Base-by-base conservation (phyloP, 1,139 yeast species). In the Spencermartinsiella ligniputridi region DNA sequence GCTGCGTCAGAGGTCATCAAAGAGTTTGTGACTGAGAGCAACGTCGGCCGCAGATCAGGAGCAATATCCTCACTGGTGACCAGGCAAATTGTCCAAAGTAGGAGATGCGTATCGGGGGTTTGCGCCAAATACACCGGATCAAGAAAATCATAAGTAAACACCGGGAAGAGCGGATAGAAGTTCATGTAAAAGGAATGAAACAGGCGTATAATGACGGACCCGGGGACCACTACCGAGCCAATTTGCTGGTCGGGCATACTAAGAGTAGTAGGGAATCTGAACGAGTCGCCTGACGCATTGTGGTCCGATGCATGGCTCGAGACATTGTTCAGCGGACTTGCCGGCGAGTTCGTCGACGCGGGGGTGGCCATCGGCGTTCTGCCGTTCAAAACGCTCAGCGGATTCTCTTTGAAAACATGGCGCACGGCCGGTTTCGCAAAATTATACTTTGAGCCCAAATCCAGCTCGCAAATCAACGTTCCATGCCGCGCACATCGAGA, bases 401-500 rank as follows among this genome's bases (percentile, higher is more conserved):
- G 32, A 27, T 15, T n/a, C 15, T 27, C 32, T n/a, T n/a, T 27
- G 15, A 27, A 27, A 9, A 27, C 32, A 9, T 27, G 32, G 6
- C 32, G 12, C 12, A 27, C 32, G 5, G 32, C 32, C 12, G 32
- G 32, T 27, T 27, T 27, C 4, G 32, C 8, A 15, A 27, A 27
- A n/a, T 27, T 27, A n/a, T 27, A 27, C 15, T 27, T 27, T 6
- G 32, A 27, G 5, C 32, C 32, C 32, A 27, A n/a, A n/a, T 27
- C 32, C 32, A 27, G 15, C 32, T 27, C 32, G 32, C 32, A 27
- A n/a, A 27, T 27, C 15, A 27, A 27, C 15, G 32, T 5, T n/a
- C 32, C 32, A n/a, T 27, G 32, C 15, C n/a, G 8, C 6, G 32
- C 15, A 27, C 58, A 54, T 32, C 50, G 46, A 8, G 54, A 39